A percentile compares a stretch with the other conserved stretches of the same genome.
These are phyloP conservation scores for Xylaria arbuscula DNA, from an alignment of 2,329 filamentous ascomycete species.

Conservation along the genomic window DNA sequence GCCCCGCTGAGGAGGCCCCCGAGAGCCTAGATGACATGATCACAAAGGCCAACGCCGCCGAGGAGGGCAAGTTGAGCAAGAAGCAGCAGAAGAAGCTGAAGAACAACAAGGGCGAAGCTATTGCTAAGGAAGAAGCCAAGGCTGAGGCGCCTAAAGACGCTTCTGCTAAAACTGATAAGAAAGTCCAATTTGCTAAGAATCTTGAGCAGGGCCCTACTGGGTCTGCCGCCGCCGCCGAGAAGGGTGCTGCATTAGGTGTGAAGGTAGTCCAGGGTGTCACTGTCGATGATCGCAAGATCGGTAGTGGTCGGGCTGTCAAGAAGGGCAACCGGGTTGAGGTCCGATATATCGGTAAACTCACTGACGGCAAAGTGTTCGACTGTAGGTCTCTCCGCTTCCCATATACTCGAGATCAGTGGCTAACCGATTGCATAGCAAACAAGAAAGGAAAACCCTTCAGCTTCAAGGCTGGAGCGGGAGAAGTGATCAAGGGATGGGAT, in stretches of 20 bases:
- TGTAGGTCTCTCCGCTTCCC: slow-evolving; percentile 64
- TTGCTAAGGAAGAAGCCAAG: slow-evolving; percentile 70
- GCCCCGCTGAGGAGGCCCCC: slow-evolving; percentile 77
- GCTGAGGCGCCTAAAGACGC: slow-evolving; percentile 62
- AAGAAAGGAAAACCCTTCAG: slow-evolving; percentile 98
- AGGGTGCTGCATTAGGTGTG: slow-evolving; percentile 71
- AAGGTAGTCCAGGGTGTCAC: slow-evolving; percentile 90
- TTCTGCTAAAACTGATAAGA: slow-evolving; percentile 77
- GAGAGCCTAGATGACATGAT: slow-evolving; percentile 86
- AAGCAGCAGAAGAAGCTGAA: slow-evolving; percentile 98
- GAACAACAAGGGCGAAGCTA: slow-evolving; percentile 96
- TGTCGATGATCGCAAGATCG: slow-evolving; percentile 94
- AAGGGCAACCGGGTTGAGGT: slow-evolving; percentile 90
- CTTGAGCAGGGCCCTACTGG: slow-evolving; percentile 95
- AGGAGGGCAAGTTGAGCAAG: slow-evolving; percentile 85
- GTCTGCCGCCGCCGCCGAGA: slow-evolving; percentile 63
- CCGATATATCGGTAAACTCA: slow-evolving; percentile 97
- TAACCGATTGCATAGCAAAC: slow-evolving; percentile 72
- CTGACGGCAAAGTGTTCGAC: slow-evolving; percentile 95
- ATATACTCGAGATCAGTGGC: not conserved
- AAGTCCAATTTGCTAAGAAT: slow-evolving; percentile 99
- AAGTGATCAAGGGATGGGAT: slow-evolving; percentile 99
- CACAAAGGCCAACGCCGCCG: slow-evolving; percentile 73
- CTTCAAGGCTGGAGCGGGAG: slow-evolving; percentile 92
- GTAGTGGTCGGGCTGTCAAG: slow-evolving; percentile 86